These are phyloP conservation scores for Diaporthe destruens DNA, from an alignment of 2,329 filamentous ascomycete genomes.

Conservation along the genomic window DNA sequence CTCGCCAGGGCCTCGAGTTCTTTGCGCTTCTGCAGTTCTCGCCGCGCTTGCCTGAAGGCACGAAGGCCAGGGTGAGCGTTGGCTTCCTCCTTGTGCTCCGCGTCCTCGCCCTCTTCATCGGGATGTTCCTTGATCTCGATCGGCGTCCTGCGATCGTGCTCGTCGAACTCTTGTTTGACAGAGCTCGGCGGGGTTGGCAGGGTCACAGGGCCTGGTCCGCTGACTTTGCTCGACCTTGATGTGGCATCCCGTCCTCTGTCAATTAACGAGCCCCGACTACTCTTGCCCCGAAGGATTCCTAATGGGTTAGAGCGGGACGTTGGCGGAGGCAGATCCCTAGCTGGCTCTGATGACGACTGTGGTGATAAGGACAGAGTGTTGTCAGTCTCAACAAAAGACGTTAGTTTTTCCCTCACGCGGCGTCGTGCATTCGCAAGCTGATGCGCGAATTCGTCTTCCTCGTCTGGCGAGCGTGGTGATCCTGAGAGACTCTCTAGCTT, in stretches of 20 bases:
- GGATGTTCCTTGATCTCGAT: conserved; percentile 37
- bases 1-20: conserved; percentile 63
- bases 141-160: conserved; percentile 45
- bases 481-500: conserved; percentile 23
- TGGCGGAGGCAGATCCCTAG: conserved; percentile 50
- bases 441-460: conserved; percentile 78
- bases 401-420: conserved; percentile 79
- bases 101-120: conserved; percentile 38
- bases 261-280: conserved; percentile 62
- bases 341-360: conserved; percentile 50
- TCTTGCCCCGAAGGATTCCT: conserved; percentile 74
- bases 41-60: conserved; percentile 69
- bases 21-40: conserved; percentile 68
- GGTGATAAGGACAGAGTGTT: conserved; percentile 58
- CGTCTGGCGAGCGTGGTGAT: conserved; percentile 50
- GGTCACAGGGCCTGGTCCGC: conserved; percentile 64
- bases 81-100: conserved; percentile 51
- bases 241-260: conserved; percentile 57
- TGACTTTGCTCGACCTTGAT: conserved; percentile 72
- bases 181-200: conserved; percentile 57
- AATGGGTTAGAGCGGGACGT: conserved; percentile 67
- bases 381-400: conserved; percentile 75
- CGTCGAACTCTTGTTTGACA: conserved; percentile 54
- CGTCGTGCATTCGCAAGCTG: conserved; percentile 79
- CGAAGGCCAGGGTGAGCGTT: conserved; percentile 64